Evolutionary conservation across 2,329 filamentous ascomycete species (phyloP).

Genomic region (Ceratocystis destructans): DNA sequence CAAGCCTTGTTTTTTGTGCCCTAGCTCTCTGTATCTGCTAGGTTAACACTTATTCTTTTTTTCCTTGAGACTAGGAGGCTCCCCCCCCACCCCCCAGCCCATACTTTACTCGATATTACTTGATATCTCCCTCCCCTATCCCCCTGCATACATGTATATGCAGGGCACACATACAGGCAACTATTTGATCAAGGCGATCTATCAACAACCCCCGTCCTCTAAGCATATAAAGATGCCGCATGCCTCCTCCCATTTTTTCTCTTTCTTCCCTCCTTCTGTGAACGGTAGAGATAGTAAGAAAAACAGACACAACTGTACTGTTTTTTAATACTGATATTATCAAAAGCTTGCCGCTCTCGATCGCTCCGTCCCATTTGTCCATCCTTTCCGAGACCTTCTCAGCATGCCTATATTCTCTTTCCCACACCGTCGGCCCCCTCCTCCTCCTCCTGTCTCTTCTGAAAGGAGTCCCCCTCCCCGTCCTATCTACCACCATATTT

Average conservation of each 20-base stretch:
- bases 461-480: constrained; percentile 6
- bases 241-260: not conserved
- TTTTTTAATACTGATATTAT: not conserved
- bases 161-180: not conserved
- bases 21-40: no score
- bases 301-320: no score
- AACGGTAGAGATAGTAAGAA: no score
- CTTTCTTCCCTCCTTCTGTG: no score
- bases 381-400: not conserved
- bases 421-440: constrained; percentile 8
- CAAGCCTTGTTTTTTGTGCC: no score
- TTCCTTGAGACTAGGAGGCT: no score
- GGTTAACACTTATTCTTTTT: no score
- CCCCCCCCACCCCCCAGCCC: not conserved
- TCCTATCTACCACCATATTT: constrained; percentile 17
- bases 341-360: not conserved
- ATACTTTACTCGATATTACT: not conserved
- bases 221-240: not conserved
- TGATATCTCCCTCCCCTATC: not conserved
- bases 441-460: not conserved
- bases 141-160: not conserved
- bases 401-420: constrained; percentile 19
- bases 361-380: not conserved
- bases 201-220: not conserved
- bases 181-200: not conserved